These are phyloP conservation scores for Persicaria tinctoria DNA, from an alignment of 148 eudicot genomes.

Conservation along the genomic window DNA sequence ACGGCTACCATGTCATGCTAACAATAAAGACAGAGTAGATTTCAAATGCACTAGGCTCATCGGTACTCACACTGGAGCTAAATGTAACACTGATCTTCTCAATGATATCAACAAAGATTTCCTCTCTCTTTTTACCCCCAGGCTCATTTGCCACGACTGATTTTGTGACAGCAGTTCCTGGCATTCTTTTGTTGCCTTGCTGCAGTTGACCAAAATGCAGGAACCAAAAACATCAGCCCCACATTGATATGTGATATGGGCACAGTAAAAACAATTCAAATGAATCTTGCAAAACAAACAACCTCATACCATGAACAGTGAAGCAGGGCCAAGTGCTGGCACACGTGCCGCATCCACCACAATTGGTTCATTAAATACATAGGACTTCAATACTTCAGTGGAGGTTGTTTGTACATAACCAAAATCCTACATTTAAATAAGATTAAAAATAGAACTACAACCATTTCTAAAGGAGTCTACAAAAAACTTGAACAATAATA, in stretches of 20 bases:
- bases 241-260: neutral
- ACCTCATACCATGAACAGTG: constrained; percentile 74
- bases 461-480: neutral
- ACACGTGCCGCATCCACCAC: constrained; percentile 81
- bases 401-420: constrained; percentile 97
- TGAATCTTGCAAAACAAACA: neutral
- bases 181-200: constrained; percentile 97
- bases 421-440: constrained; percentile 52
- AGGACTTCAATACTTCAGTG: constrained; percentile 87
- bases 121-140: constrained; percentile 92
- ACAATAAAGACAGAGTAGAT: neutral
- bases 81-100: constrained; percentile 97
- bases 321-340: constrained; percentile 80
- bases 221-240: constrained; percentile 14
- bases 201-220: constrained; percentile 30
- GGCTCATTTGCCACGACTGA: constrained; percentile 97
- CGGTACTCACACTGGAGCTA: constrained; percentile 80
- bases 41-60: constrained; percentile 13
- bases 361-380: constrained; percentile 85
- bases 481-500: neutral
- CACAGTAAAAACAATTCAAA: constrained; percentile 8
- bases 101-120: constrained; percentile 92
- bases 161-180: constrained; percentile 94
- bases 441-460: neutral
- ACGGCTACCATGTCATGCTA: neutral